Evolutionary conservation across 1,139 yeast species (phyloP).

Genomic region (Taiozyma onychis): DNA sequence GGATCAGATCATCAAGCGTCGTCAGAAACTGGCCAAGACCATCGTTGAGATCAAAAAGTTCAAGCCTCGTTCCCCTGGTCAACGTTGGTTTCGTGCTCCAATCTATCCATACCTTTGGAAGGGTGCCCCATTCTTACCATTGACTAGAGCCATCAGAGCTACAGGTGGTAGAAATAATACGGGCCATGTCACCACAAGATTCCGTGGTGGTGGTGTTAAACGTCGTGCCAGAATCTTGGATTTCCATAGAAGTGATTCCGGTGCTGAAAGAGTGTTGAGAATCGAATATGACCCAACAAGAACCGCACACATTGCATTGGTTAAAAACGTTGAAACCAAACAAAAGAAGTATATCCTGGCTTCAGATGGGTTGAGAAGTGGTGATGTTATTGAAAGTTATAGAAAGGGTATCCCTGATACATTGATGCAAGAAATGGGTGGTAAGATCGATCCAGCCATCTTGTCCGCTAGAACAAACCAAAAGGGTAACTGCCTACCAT

Average conservation of each 20-base stretch:
- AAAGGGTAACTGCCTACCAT: constrained; percentile 92
- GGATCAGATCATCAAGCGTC: constrained; percentile 66
- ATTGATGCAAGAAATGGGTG: constrained; percentile 76
- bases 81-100: constrained; percentile 87
- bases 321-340: constrained; percentile 59
- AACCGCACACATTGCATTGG: constrained; percentile 86
- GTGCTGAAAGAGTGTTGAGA: constrained; percentile 75
- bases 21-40: constrained; percentile 66
- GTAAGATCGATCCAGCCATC: constrained; percentile 87
- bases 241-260: constrained; percentile 59
- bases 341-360: constrained; percentile 79
- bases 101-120: constrained; percentile 81
- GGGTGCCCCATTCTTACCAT: constrained; percentile 72
- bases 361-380: constrained; percentile 87
- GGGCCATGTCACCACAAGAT: constrained; percentile 88
- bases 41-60: constrained; percentile 66
- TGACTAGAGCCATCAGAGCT: constrained; percentile 69
- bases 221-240: constrained; percentile 83
- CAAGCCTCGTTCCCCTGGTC: constrained; percentile 82
- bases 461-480: constrained; percentile 82
- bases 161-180: constrained; percentile 87
- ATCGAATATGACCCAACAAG: constrained; percentile 97
- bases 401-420: constrained; percentile 82
- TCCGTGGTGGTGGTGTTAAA: constrained; percentile 96
- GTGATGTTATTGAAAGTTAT: constrained; percentile 86